Evolutionary conservation across 2,329 filamentous ascomycete genomes (phyloP).

Genomic region (Allantophomopsis lycopodina): DNA sequence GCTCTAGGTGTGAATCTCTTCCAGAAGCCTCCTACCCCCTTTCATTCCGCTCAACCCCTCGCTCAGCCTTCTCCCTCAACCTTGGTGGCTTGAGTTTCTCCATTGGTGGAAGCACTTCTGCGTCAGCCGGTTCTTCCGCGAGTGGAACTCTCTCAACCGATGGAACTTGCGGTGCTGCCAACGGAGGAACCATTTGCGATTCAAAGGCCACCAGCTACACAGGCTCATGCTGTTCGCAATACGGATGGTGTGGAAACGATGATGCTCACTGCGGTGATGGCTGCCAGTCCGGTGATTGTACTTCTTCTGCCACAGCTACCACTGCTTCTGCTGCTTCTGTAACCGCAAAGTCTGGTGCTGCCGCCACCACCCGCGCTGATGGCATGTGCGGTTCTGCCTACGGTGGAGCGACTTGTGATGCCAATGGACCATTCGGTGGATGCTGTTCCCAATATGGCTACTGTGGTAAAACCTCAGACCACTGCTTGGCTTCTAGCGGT

Average conservation of each 20-base stretch:
- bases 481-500: conserved; percentile 12
- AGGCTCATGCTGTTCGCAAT: conserved; percentile 28
- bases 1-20: conserved; percentile 11
- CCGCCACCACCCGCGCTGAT: conserved; percentile 10
- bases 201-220: conserved; percentile 28
- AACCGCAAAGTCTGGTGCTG: conserved; percentile 1
- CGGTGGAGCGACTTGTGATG: conserved; percentile 14
- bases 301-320: conserved; percentile 7
- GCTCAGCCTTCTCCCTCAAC: too few relatives aligned
- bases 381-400: conserved; percentile 14
- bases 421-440: conserved; percentile 13
- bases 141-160: conserved; percentile 21
- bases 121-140: too few relatives aligned
- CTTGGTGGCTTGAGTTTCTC: too few relatives aligned
- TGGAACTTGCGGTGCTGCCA: conserved; percentile 32
- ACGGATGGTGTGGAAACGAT: conserved; percentile 27
- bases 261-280: conserved; percentile 21
- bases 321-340: conserved; percentile 2
- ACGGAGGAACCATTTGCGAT: conserved; percentile 30
- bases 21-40: conserved; percentile 4
- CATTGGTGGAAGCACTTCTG: too few relatives aligned
- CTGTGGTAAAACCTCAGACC: conserved; percentile 14
- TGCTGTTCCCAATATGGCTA: conserved; percentile 18
- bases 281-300: conserved; percentile 24
- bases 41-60: conserved; percentile 3